Base-by-base conservation (phyloP, 2,329 filamentous ascomycete species). In the Fusarium graminum region DNA sequence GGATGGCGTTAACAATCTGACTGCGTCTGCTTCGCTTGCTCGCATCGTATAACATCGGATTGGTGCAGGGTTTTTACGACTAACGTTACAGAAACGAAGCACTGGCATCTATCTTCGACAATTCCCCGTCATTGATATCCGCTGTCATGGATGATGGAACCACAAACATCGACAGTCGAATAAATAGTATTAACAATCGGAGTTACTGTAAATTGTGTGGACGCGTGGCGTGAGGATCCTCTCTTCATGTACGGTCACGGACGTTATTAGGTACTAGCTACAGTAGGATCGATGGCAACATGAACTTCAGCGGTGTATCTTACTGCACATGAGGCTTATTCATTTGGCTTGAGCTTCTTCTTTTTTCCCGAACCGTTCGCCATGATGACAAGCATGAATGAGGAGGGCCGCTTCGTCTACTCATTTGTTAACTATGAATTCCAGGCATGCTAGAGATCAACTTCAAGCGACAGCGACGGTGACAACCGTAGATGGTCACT, bases 151-250 rank as follows among this genome's bases (percentile, higher is more conserved):
- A 57, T 57, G 38, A 50, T 59, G 16, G 32, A 36, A 22, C 22
- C 22, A 22, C 22, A 22, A 22, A 22, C 22, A 22, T 6, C 22
- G 22, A 6, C 63, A 41, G 36, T 26, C 36, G 32, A 50, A 52
- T 51, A 62, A 58, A 22, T 22, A 22, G 22, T 22, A 22, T 6
- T 22, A 22, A 22, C 6, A 22, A 22, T 6, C 6, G 22, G 22
- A 22, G 22, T 46, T 64, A 36, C 43, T 49, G 61, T 60, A 69
- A 50, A 53, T 57, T 45, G 44, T 49, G 45, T 46, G 67, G 64
- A 72, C 69, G 69, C 69, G 69, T 72, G 69, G 69, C 69, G 69
- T 61, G 56, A 68, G 59, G 62, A 63, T 51, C 54, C 65, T 68
- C 54, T 40, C 41, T 57, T 50, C 56, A 30, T 30, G 39, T 22